Conservation (phyloP, 2,329 filamentous ascomycete species). For the Chaetomium sp. region DNA sequence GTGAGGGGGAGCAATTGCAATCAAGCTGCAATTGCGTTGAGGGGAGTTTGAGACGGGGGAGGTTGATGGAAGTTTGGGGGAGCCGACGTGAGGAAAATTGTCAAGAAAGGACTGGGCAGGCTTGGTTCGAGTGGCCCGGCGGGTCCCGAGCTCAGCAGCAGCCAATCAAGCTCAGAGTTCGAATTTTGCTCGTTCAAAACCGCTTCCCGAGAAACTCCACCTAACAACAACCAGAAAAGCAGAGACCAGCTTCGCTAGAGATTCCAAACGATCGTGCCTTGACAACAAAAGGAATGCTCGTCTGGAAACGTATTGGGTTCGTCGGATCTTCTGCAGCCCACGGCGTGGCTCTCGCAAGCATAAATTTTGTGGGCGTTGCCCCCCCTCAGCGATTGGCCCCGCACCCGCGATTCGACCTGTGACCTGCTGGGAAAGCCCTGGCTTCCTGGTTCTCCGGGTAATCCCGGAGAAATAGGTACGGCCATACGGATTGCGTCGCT, state of each 20-base stretch:
- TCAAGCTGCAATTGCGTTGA: slow-evolving; percentile 53
- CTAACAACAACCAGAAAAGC: slow-evolving; percentile 13
- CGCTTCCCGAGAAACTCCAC: slow-evolving; percentile 20
- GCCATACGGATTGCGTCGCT: background rate
- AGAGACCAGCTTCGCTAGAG: slow-evolving; percentile 1
- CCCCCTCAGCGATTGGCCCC: background rate
- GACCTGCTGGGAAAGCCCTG: background rate
- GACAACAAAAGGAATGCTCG: background rate
- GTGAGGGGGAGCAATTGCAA: slow-evolving; percentile 57
- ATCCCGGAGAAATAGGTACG: slow-evolving; percentile 18
- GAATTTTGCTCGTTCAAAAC: slow-evolving; percentile 25
- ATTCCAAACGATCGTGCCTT: background rate
- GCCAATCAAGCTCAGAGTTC: slow-evolving; percentile 21
- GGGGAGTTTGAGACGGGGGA: slow-evolving; percentile 49
- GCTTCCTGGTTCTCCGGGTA: slow-evolving; percentile 18
- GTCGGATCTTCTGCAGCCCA: no score
- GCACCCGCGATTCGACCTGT: background rate
- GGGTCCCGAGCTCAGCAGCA: slow-evolving; percentile 17
- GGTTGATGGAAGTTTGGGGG: slow-evolving; percentile 37
- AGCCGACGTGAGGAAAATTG: slow-evolving; percentile 27
- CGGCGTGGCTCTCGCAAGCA: no score
- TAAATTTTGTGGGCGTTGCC: background rate
- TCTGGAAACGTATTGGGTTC: no score
- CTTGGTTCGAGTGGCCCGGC: slow-evolving; percentile 21
- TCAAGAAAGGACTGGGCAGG: slow-evolving; percentile 25